Evolutionary conservation across 306 rosid genomes (phyloP), one percentile per base, ranked within the genome.

Genomic region (Mimosa bimucronata): DNA sequence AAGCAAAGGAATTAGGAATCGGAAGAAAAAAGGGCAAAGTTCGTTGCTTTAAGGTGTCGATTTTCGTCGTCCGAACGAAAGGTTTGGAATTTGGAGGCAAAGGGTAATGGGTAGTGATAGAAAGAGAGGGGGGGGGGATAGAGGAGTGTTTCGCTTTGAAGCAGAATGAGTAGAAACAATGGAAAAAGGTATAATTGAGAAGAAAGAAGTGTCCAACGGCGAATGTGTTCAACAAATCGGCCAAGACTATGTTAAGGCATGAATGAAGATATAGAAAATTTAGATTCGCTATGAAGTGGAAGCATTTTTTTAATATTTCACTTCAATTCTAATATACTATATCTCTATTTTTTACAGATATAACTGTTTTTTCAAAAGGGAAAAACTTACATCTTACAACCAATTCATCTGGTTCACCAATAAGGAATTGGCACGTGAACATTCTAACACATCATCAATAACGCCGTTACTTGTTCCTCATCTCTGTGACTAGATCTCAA

Each of bases 1-100:
- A 82, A 79, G 68, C 61, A 70, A 23, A 2, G 37, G 57, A 72
- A 65, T 65, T 71, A 41, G 77, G 77, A 66, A 76, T 45, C 60
- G 48, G 76, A 65, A 66, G 74, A 73, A 44, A 50, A 41, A 41
- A 52, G 18, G 61, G 30, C 60, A 4, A 81, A 62, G 81, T 31
- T 28, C n/a, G 73, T 53, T 74, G 67, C 16, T 74, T 83, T 80
- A 68, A 66, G 82, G 44, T 65, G 50, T 13, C 12, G 45, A 77
- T 71, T 62, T 77, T 61, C 75, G 19, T 72, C 50, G 74, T 38
- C 26, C 58, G 21, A 23, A 48, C 28, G n/a, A 80, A 71, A 48
- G 52, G 76, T 53, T 80, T 74, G 55, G 61, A 69, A 67, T 44
- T 58, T 28, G 50, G 53, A 44, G 73, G 26, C 31, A 53, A 1